These are phyloP conservation scores for Hyaloscypha bicolor DNA, from an alignment of 495 filamentous ascomycete genomes.

Conservation along the genomic window DNA sequence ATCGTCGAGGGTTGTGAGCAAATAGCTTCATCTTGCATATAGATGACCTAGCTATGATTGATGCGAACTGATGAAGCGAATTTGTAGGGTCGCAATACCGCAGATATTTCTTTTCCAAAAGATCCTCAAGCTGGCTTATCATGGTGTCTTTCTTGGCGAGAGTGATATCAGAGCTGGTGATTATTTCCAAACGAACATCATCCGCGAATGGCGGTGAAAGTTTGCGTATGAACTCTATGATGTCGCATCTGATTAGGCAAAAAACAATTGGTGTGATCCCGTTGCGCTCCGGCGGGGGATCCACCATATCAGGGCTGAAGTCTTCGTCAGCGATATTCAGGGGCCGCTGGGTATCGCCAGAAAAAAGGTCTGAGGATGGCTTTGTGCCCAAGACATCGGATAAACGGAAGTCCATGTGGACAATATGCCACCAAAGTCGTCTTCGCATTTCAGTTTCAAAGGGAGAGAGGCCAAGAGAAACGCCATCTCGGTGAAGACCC, in stretches of 20 bases:
- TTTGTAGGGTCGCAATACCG: constrained; percentile 2
- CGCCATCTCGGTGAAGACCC: constrained; percentile 51
- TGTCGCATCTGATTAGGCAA: constrained; percentile 48
- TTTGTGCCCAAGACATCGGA: constrained; percentile 62
- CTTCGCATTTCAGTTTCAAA: constrained; percentile 63
- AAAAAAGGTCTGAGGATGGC: constrained; percentile 59
- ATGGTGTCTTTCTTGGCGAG: background rate
- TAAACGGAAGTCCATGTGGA: constrained; percentile 52
- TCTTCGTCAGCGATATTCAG: constrained; percentile 43
- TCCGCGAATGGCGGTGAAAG: background rate
- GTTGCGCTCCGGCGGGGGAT: constrained; percentile 40
- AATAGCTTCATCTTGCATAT: constrained; percentile 3
- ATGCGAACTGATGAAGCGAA: constrained; percentile 1
- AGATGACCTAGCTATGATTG: background rate
- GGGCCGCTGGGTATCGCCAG: constrained; percentile 45
- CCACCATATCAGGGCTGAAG: constrained; percentile 40
- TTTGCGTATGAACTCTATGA: constrained; percentile 23
- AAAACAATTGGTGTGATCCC: constrained; percentile 59
- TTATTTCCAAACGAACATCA: background rate
- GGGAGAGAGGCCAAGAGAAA: constrained; percentile 48
- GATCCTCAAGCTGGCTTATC: background rate
- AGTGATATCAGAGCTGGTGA: constrained; percentile 2
- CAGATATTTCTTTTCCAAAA: background rate
- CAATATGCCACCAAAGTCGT: constrained; percentile 62
- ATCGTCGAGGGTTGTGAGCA: background rate